Base-by-base conservation (phyloP, 2,329 filamentous ascomycete genomes). In the Penicillium oxalicum region DNA sequence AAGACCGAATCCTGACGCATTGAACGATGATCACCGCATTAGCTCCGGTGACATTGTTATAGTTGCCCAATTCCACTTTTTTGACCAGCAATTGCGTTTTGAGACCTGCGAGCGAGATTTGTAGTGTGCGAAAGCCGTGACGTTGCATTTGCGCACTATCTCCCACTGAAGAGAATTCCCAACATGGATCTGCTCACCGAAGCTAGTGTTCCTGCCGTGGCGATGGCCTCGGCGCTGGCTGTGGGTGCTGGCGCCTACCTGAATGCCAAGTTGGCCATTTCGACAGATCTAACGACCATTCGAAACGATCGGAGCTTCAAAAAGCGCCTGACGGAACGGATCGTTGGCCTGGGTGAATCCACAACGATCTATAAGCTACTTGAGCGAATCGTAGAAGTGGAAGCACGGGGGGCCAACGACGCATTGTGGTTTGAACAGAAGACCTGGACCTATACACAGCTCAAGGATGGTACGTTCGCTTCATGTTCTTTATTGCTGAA, bases 391-490 rank as follows among this genome's bases (percentile, higher is more conserved):
- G 64, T 74, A 33, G 68, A 70, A 7, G 67, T 69, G 0, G 63
- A 74, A 29, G 65, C 64, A 3, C 61, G 65, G 12, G 67, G 65
- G 18, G 63, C 68, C 4, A 57, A 55, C 3, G 71, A 76, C 39
- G 70, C 70, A 4, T 55, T 77, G 8, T 77, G 74, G 73, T 76
- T 77, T 59, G 74, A 77, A 51, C 67, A 72, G 2, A 71, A 68
- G 51, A 70, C 64, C 4, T 76, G 73, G 74, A 75, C 70, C 2
- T 77, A 76, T 56, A 62, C 56, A 2, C 65, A 75, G 48, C 47
- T 76, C 35, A 74, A 72, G 51, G 66, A 66, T 26, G 57, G 73
- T 74, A 50, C 47, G 69, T 65, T 25, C 18, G 9, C 2, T n/a
- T 29, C 25, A 32, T 39, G 35, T 2, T 18, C 1, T 4, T 29